Percentiles rank a stretch among this genome's conserved stretches.
phyloP scores from a whole-genome alignment of 257 asterid species.

The Prunella vulgaris region DNA sequence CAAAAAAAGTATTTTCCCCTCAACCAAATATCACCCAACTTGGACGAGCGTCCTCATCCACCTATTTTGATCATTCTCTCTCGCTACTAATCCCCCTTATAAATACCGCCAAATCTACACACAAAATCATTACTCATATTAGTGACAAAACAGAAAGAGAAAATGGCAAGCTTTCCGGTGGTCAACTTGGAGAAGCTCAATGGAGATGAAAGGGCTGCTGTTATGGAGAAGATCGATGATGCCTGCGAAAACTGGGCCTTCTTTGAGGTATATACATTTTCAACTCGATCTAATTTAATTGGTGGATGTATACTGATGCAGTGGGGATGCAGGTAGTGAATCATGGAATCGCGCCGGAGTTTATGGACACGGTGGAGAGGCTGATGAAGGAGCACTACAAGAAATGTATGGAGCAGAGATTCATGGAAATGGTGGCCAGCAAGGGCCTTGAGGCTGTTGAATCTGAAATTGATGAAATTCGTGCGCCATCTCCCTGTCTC shows the following conservation, averaged over 20 bases:
- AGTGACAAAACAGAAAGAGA: not conserved
- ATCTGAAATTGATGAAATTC: conserved; percentile 51
- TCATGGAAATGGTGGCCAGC: conserved; percentile 49
- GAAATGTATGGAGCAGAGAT: conserved; percentile 47
- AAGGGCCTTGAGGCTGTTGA: conserved; percentile 50
- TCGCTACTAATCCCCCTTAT: too few species aligned
- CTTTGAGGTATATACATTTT: conserved; percentile 36
- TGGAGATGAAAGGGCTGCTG: conserved; percentile 39
- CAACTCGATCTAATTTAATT: too few species aligned
- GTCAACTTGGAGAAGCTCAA: conserved; percentile 47
- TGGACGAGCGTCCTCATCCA: too few species aligned
- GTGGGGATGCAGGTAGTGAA: conserved; percentile 39
- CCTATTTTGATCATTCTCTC: too few species aligned
- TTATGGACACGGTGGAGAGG: conserved; percentile 51
- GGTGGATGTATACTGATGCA: too few species aligned
- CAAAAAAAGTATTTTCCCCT: too few species aligned
- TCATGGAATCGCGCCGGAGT: conserved; percentile 49
- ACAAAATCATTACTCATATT: not conserved
- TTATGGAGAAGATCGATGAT: conserved; percentile 40
- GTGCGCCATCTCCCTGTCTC: conserved; percentile 56
- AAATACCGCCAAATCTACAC: not conserved
- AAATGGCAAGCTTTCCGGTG: conserved; percentile 50
- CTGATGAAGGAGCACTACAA: conserved; percentile 52
- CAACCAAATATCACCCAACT: not conserved
- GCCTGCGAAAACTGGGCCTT: conserved; percentile 65